phyloP scores from a whole-genome alignment of 73 alveolate species.

The Paraurostyla sp. region DNA sequence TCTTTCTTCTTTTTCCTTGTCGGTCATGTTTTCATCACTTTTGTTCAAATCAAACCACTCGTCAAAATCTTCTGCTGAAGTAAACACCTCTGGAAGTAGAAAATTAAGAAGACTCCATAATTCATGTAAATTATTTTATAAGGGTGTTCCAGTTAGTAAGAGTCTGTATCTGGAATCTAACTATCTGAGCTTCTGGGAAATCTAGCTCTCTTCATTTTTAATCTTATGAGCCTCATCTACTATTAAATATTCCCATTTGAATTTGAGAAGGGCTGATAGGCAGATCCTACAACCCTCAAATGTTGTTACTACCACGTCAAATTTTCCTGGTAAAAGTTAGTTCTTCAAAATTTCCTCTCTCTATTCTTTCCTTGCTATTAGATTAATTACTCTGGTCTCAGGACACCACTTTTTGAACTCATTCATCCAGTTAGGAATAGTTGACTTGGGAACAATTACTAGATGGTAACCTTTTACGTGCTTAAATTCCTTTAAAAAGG shows the following conservation, averaged over 20 bases:
- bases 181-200: constrained; percentile 83
- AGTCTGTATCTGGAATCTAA: constrained; percentile 93
- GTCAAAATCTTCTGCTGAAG: constrained; percentile 90
- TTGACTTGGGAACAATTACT: constrained; percentile 95
- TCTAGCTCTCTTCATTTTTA: constrained; percentile 93
- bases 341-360: constrained; percentile 93
- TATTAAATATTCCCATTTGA: constrained; percentile 94
- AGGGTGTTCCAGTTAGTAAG: constrained; percentile 97
- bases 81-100: constrained; percentile 97
- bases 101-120: constrained; percentile 97
- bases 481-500: constrained; percentile 84
- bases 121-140: constrained; percentile 98
- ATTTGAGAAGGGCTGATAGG: constrained; percentile 85
- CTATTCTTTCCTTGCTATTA: constrained; percentile 95
- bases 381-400: constrained; percentile 85
- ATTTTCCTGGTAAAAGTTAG: constrained; percentile 88
- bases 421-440: constrained; percentile 97
- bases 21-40: constrained; percentile 63
- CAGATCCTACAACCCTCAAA: constrained; percentile 98
- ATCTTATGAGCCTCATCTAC: constrained; percentile 99
- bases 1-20: constrained; percentile 93
- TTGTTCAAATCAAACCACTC: constrained; percentile 88
- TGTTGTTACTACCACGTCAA: constrained; percentile 96
- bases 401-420: constrained; percentile 98
- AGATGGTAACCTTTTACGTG: constrained; percentile 81